Evolutionary conservation across 2,329 filamentous ascomycete genomes (phyloP), one percentile per base, ranked within the genome.

Genomic region (Aureobasidium leucospermi): DNA sequence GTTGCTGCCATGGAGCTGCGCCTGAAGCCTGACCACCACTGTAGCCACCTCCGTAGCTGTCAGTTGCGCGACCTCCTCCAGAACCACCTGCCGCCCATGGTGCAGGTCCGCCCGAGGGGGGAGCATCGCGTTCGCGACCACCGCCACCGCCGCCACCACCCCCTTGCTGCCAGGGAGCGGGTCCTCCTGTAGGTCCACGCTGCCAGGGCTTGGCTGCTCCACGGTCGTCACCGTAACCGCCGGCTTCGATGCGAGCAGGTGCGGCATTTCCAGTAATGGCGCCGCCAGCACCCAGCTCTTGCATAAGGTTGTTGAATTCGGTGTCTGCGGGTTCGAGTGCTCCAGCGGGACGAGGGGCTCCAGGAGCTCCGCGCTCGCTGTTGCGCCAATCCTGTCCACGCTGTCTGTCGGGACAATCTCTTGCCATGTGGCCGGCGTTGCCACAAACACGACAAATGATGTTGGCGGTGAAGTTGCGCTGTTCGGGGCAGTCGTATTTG

Each of bases 381-480:
- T 96, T 96, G 69, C 94, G 91, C 90, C 90, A 96, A 74, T 89
- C 92, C 47, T 87, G 85, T 68, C 94, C 94, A 71, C 89, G 86
- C 78, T 94, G 89, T 71, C 94, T 83, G 70, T 99, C 94, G 47
- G 93, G 91, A 83, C 94, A 99, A 77, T 99, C 94, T 67, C 93
- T 87, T 66, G 92, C 94, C 91, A 99, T 96, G 69, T 99, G 94
- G 19, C 94, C 94, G 65, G 94, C 92, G 72, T 97, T 96, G 67
- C 94, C 94, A 78, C 94, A 99, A 68, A 96, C 89, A 69, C 93
- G 92, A 77, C 94, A 99, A 71, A 99, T 97, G 73, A 99, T 97
- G 76, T 91, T 97, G 68, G 94, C 92, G n/a, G 94, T 99, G 77
- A 88, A 97, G 77, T 99, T 99, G 73, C 92, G 90, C 74, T 94